Evolutionary conservation across 768 basidiomycete species (phyloP), one percentile per base, ranked within the genome.

Genomic region (Suillus paluster): DNA sequence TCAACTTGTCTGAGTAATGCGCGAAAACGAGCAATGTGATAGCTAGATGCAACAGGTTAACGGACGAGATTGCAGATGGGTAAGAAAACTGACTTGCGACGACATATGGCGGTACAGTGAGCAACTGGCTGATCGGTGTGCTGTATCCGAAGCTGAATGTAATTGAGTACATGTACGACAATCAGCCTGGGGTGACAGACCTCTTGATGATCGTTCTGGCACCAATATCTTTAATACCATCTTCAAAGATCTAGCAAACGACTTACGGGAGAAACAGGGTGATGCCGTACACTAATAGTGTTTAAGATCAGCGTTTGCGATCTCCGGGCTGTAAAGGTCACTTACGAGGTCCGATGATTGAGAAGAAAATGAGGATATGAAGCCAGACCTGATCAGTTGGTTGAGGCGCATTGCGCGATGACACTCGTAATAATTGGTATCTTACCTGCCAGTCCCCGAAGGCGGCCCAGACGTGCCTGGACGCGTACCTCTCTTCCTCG

Each of bases 231-330:
- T 50, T 14, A 38, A 39, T 8, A 23, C 7, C 44, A n/a, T 17
- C 9, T 38, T 33, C 34, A 65, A 9, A 55, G n/a, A n/a, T 23
- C 56, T 25, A 53, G 19, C 30, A 46, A 30, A 11, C 5, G 1
- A 80, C 88, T 67, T 69, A 89, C 85, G 88, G 88, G 34, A 90
- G 74, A 78, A 91, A 91, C 30, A 89, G 75, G 0, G 89, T 88
- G 52, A 89, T 88, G 3, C 88, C 89, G 66, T 86, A 89, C 2
- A 89, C 88, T 89, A 41, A 21, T 21, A 38, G 15, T 17, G 34
- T 5, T 14, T 49, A 5, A 21, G 17, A 19, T 49, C 21, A 49
- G 4, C 30, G 4, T 33, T 33, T n/a, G 4, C 2, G 14, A 4
- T 25, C 14, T 4, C 23, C 12, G 33, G 15, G 34, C 17, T 21